These are phyloP conservation scores for Pythium monospermum DNA, from an alignment of 352 stramenopile species.

Conservation along the genomic window DNA sequence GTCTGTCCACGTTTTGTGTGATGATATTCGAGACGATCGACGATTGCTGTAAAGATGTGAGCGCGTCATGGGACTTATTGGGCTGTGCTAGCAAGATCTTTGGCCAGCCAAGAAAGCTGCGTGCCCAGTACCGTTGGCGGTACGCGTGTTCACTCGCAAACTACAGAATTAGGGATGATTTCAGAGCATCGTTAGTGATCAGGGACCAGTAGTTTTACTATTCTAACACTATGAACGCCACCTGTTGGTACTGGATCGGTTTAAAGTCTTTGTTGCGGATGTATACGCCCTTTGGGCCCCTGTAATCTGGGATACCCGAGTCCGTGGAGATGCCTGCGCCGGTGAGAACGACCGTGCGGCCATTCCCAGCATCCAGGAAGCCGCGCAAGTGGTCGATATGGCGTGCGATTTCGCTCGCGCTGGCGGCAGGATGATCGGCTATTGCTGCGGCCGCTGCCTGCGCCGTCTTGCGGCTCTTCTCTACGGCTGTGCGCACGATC, in stretches of 20 bases:
- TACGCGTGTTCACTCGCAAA: slow-evolving; percentile 66
- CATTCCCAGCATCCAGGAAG: slow-evolving; percentile 50
- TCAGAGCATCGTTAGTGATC: too few species aligned
- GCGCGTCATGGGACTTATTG: slow-evolving; percentile 87
- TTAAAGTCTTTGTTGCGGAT: slow-evolving; percentile 91
- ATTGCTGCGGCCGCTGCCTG: slow-evolving; percentile 14
- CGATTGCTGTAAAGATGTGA: slow-evolving; percentile 73
- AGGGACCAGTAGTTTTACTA: not conserved
- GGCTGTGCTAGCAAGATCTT: slow-evolving; percentile 75
- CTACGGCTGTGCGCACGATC: slow-evolving; percentile 22
- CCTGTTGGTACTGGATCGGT: slow-evolving; percentile 96
- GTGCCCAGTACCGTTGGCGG: slow-evolving; percentile 92
- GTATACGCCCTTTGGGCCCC: slow-evolving; percentile 93
- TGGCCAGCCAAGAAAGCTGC: slow-evolving; percentile 85
- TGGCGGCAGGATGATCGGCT: slow-evolving; percentile 4
- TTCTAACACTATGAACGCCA: slow-evolving; percentile 30
- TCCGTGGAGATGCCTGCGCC: slow-evolving; percentile 96
- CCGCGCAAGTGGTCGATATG: slow-evolving; percentile 36
- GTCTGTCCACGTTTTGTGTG: slow-evolving; percentile 97
- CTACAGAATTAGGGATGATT: slow-evolving; percentile 18
- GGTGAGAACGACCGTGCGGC: slow-evolving; percentile 80
- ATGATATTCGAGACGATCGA: slow-evolving; percentile 67
- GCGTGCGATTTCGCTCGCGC: slow-evolving; percentile 12
- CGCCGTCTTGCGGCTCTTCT: slow-evolving; percentile 19
- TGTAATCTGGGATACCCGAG: slow-evolving; percentile 97